Percentiles rank a stretch among this genome's conserved stretches.
Conservation (phyloP, 78 protist species). For the Speleostelium caveatum region DNA sequence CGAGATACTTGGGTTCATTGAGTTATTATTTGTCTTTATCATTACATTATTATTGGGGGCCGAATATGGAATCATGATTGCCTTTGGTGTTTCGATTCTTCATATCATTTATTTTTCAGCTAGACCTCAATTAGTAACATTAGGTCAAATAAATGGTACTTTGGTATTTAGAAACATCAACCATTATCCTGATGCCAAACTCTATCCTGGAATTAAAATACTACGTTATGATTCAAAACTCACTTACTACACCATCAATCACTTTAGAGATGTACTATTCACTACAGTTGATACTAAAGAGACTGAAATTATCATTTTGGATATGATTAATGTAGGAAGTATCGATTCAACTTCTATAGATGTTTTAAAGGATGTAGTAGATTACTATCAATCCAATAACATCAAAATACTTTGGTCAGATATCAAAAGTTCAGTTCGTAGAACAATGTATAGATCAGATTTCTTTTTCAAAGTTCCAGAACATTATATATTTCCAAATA, state of each 20-base stretch:
- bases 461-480: constrained; percentile 10
- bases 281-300: neutral
- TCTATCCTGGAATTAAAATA: constrained; percentile 37
- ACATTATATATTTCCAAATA: constrained; percentile 34
- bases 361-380: constrained; percentile 60
- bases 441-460: constrained; percentile 29
- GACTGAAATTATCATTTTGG: constrained; percentile 10
- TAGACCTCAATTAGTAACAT: constrained; percentile 54
- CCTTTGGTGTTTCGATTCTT: constrained; percentile 66
- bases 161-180: constrained; percentile 57
- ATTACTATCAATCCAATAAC: constrained; percentile 13
- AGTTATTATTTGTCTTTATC: constrained; percentile 36
- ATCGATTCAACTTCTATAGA: constrained; percentile 68
- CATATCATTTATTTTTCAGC: constrained; percentile 75
- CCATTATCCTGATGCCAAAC: constrained; percentile 56
- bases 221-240: constrained; percentile 67
- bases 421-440: constrained; percentile 2
- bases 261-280: constrained; percentile 41
- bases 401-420: constrained; percentile 42
- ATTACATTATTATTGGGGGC: constrained; percentile 56
- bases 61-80: constrained; percentile 60
- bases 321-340: constrained; percentile 58
- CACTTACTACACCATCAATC: constrained; percentile 69
- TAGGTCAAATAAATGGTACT: constrained; percentile 69
- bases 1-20: constrained; percentile 45